phyloP scores from a whole-genome alignment of 495 filamentous ascomycete species.

The Talaromyces nanjingensis region DNA sequence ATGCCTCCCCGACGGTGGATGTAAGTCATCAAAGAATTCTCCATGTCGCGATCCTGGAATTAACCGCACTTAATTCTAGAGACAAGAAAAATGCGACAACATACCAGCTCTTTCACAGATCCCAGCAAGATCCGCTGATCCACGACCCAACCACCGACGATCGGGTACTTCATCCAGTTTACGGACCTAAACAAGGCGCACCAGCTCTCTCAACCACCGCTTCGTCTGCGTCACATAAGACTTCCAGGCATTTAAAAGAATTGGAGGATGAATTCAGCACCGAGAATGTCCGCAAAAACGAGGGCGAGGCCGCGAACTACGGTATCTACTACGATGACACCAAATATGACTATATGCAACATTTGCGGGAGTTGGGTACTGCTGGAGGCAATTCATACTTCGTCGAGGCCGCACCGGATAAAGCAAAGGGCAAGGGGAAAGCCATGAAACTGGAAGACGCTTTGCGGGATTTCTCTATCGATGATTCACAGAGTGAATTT shows the following conservation, averaged over 20 bases:
- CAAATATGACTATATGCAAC: conserved; percentile 98
- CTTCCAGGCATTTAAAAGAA: conserved; percentile 58
- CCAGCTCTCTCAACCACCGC: conserved; percentile 19
- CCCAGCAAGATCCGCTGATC: conserved; percentile 93
- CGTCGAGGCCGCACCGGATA: conserved; percentile 57
- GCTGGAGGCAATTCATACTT: conserved; percentile 59
- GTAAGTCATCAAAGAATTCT: conserved; percentile 44
- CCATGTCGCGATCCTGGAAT: not conserved
- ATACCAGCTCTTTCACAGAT: conserved; percentile 89
- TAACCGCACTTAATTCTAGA: conserved; percentile 34
- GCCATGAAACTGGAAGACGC: conserved; percentile 76
- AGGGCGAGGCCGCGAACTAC: conserved; percentile 91
- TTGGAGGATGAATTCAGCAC: conserved; percentile 71
- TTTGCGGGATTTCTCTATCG: conserved; percentile 56
- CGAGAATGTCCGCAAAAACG: conserved; percentile 68
- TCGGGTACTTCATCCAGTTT: conserved; percentile 62
- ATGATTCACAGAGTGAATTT: conserved; percentile 43
- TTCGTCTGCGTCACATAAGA: conserved; percentile 30
- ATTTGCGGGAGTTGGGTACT: conserved; percentile 78
- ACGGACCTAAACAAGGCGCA: conserved; percentile 26
- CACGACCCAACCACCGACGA: conserved; percentile 76
- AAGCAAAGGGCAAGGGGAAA: conserved; percentile 57
- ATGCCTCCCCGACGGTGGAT: conserved; percentile 88
- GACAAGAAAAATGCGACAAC: conserved; percentile 91
- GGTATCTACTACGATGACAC: conserved; percentile 87